A percentile compares a stretch with the other conserved stretches of the same genome.
Evolutionary conservation across 1,284 basidiomycete species (phyloP).

Genomic region (Singerocomus rubriflavus): DNA sequence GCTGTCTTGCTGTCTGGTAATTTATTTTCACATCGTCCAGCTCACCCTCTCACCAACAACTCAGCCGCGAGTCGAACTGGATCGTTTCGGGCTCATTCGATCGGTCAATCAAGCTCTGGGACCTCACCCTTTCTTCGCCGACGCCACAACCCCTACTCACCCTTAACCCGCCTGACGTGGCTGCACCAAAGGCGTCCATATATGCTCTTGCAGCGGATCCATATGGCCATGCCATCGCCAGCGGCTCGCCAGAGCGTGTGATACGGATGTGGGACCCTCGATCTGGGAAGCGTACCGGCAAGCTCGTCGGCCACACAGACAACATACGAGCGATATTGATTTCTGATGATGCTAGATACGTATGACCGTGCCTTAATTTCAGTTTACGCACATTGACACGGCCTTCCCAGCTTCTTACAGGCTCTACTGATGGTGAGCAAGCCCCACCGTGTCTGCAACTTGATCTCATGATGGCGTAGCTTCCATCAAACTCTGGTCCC

Average conservation of each 20-base stretch:
- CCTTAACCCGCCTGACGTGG: conserved; percentile 57
- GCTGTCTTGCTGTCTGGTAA: conserved; percentile 78
- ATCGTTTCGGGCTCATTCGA: conserved; percentile 96
- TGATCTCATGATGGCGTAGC: conserved; percentile 39
- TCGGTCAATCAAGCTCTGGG: conserved; percentile 92
- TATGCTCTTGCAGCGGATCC: conserved; percentile 81
- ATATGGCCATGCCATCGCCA: conserved; percentile 78
- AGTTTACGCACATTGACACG: conserved; percentile 15
- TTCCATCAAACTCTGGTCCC: conserved; percentile 90
- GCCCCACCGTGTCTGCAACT: background rate
- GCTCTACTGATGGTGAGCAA: conserved; percentile 77
- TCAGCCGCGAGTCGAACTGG: conserved; percentile 74
- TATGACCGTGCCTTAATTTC: conserved; percentile 40
- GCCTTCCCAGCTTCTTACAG: conserved; percentile 70
- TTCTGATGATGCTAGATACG: conserved; percentile 86
- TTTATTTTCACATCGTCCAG: background rate
- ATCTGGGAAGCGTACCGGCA: conserved; percentile 66
- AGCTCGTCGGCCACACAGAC: conserved; percentile 93
- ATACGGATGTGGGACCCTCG: conserved; percentile 94
- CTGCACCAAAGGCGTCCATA: conserved; percentile 70
- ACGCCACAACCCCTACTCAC: conserved; percentile 51
- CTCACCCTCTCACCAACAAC: conserved; percentile 18
- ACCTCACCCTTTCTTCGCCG: conserved; percentile 53
- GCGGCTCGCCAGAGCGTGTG: conserved; percentile 88
- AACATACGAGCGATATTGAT: conserved; percentile 90